Evolutionary conservation across 2,329 filamentous ascomycete genomes (phyloP).

Genomic region (Monosporascus sp.): DNA sequence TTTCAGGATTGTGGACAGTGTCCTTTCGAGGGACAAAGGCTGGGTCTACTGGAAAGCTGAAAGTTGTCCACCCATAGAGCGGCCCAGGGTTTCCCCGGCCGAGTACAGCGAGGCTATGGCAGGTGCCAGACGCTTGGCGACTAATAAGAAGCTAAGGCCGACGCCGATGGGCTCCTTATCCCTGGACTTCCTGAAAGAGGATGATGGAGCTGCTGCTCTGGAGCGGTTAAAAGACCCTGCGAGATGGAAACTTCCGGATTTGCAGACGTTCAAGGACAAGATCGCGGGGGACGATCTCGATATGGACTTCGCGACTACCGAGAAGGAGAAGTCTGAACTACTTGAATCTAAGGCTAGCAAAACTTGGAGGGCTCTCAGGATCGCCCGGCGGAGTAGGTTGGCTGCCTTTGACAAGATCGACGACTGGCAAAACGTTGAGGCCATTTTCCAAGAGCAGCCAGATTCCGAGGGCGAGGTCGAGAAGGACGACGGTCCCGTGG

Average conservation of each 20-base stretch:
- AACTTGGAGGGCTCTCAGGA: constrained; percentile 80
- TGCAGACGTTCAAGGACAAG: constrained; percentile 64
- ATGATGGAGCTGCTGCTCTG: constrained; percentile 54
- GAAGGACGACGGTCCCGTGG: constrained; percentile 28
- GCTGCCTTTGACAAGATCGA: constrained; percentile 83
- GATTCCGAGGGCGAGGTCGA: constrained; percentile 26
- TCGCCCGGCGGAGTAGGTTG: constrained; percentile 70
- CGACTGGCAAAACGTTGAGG: constrained; percentile 64
- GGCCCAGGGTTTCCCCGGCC: constrained; percentile 61
- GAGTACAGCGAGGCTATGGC: constrained; percentile 66
- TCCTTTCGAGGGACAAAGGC: constrained; percentile 92
- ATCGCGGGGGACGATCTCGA: constrained; percentile 81
- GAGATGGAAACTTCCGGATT: constrained; percentile 63
- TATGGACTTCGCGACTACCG: constrained; percentile 70
- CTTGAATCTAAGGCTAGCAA: constrained; percentile 77
- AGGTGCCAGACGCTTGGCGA: constrained; percentile 59
- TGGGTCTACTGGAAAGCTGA: constrained; percentile 99
- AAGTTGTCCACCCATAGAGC: constrained; percentile 81
- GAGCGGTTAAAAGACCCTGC: constrained; percentile 61
- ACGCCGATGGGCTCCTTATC: constrained; percentile 68
- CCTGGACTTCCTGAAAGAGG: constrained; percentile 71
- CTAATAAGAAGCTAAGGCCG: constrained; percentile 64
- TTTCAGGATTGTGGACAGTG: constrained; percentile 92
- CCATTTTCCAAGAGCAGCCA: constrained; percentile 46
- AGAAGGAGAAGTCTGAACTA: constrained; percentile 48